Evolutionary conservation across 495 filamentous ascomycete species (phyloP).

Genomic region (Viridothelium virens): DNA sequence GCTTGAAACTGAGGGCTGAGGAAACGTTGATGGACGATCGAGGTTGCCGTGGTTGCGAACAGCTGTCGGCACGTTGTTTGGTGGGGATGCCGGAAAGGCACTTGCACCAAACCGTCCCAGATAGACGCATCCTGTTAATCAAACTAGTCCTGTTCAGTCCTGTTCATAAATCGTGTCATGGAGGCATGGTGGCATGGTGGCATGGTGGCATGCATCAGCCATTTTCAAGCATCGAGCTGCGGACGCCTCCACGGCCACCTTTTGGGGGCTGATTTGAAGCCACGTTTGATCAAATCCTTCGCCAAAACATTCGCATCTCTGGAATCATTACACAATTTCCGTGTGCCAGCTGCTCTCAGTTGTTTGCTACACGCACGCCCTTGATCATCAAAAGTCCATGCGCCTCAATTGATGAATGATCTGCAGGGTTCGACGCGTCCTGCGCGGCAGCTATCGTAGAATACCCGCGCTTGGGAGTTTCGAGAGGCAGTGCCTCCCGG

Average conservation of each 20-base stretch:
- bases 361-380: not conserved
- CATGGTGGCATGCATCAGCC: not conserved
- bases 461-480: not conserved
- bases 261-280: not conserved
- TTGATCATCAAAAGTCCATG: not conserved
- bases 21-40: slow-evolving; percentile 4
- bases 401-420: slow-evolving; percentile 2
- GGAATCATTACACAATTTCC: too few relatives aligned
- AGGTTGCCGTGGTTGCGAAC: not conserved
- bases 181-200: too few relatives aligned
- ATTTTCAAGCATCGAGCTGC: not conserved
- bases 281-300: not conserved
- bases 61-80: not conserved
- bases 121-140: not conserved
- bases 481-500: not conserved
- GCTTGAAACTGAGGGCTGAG: not conserved
- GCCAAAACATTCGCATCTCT: not conserved
- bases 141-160: not conserved
- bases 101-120: not conserved
- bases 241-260: not conserved
- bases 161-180: not conserved
- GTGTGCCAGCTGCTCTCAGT: not conserved
- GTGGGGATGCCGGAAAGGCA: not conserved
- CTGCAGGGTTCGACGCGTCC: not conserved
- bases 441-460: not conserved